phyloP scores from a whole-genome alignment of 75 land plant genomes.

The Isoetes taiwanensis region DNA sequence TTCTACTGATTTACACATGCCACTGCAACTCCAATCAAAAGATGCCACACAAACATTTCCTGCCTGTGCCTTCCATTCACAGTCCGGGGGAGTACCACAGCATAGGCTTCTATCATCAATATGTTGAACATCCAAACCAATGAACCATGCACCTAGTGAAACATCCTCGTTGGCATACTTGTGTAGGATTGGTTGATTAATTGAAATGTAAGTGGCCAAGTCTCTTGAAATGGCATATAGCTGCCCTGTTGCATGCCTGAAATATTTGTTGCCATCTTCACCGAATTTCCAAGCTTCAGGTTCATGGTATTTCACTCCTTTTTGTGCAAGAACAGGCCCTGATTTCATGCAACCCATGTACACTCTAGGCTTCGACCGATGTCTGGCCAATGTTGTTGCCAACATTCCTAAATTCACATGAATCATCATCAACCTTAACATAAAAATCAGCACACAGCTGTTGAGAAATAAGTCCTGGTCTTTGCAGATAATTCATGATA shows the following conservation, averaged over 20 bases:
- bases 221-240: constrained; percentile 93
- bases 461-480: constrained; percentile 59
- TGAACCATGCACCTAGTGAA: constrained; percentile 26
- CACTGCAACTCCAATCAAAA: constrained; percentile 31
- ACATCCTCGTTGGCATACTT: constrained; percentile 7
- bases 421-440: constrained; percentile 43
- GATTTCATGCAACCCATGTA: constrained; percentile 90
- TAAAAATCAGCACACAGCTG: constrained; percentile 73
- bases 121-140: constrained; percentile 41
- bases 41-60: constrained; percentile 30
- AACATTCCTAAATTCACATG: constrained; percentile 59
- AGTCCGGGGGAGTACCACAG: constrained; percentile 39
- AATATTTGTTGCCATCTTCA: constrained; percentile 84
- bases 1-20: constrained; percentile 26
- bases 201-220: constrained; percentile 66
- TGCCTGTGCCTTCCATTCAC: constrained; percentile 26
- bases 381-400: constrained; percentile 27
- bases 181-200: constrained; percentile 15
- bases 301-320: constrained; percentile 83
- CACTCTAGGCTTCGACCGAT: constrained; percentile 39
- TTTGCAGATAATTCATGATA: constrained; percentile 72
- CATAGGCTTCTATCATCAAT: constrained; percentile 31
- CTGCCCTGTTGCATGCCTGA: constrained; percentile 97
- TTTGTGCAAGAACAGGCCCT: constrained; percentile 63
- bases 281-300: constrained; percentile 98